Conservation (phyloP, 1,139 yeast species). For the Arxiozyma heterogenica region DNA sequence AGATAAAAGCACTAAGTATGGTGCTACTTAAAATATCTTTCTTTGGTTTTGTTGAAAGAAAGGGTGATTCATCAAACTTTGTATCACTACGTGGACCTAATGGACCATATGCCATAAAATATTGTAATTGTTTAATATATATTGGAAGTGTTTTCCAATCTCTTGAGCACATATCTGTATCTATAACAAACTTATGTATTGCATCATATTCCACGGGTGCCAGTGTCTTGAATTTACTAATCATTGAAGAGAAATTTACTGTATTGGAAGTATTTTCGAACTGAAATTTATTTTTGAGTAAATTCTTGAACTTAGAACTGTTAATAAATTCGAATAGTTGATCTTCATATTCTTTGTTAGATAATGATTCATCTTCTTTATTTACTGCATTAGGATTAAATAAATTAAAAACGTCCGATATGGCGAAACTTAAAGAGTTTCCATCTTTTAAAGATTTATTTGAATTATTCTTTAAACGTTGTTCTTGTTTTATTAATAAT, state of each 20-base stretch:
- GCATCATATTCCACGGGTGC: constrained; percentile 13
- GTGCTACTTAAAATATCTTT: neutral
- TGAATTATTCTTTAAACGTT: constrained; percentile 4
- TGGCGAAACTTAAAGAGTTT: constrained; percentile 13
- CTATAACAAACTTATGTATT: constrained; percentile 7
- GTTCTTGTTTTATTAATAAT: constrained; percentile 9
- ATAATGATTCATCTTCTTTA: constrained; percentile 20
- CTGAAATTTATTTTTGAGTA: constrained; percentile 11
- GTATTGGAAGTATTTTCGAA: constrained; percentile 1
- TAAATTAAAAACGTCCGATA: constrained; percentile 18
- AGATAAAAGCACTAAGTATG: neutral
- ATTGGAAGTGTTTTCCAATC: constrained; percentile 18
- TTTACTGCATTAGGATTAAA: constrained; percentile 19
- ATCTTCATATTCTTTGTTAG: constrained; percentile 6
- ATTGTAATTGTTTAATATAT: constrained; percentile 19
- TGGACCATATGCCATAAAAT: constrained; percentile 22
- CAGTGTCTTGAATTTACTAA: constrained; percentile 10
- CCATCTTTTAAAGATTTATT: constrained; percentile 8
- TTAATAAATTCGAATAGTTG: constrained; percentile 8
- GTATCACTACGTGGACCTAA: constrained; percentile 24
- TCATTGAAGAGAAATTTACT: constrained; percentile 7
- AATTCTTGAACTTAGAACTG: constrained; percentile 11
- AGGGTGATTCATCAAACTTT: constrained; percentile 5
- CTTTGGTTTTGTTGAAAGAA: neutral
- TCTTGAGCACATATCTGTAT: neutral